Evolutionary conservation across 1,284 basidiomycete species (phyloP), one percentile per base, ranked within the genome.

Genomic region (Psilocybe mexicana): DNA sequence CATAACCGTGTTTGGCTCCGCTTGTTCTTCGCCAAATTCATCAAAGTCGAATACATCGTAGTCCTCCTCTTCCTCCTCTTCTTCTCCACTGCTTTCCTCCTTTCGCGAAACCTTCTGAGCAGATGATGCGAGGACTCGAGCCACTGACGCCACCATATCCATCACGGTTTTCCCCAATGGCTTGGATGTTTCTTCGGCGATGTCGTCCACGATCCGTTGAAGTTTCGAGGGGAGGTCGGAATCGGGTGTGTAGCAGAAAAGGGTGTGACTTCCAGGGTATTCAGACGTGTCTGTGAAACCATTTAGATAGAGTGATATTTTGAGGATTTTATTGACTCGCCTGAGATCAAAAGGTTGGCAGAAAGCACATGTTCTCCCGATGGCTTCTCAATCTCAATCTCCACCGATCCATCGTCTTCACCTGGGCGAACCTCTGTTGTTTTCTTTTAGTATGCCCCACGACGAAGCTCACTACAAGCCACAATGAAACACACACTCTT

Each of bases 361-460:
- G 71, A 62, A 25, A 80, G 63, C 26, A 79, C 62, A 43, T 71
- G 71, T 47, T 73, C 63, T 18, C 69, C 71, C 44, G 67, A 65
- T 8, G 60, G 50, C 42, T 77, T 69, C 33, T 69, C 62, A n/a
- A 86, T 70, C 8, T 65, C 63, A 35, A 84, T 71, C 53, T 83
- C 77, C 33, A 88, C 71, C 10, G 79, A 76, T 18, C 84, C 84
- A 60, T 87, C 85, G 46, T 87, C 85, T n/a, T 86, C 84, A 24
- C 84, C 84, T 25, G 74, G 48, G n/a, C 70, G 67, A 33, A 84
- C 63, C 55, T 70, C 84, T 85, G 61, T 6, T 24, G 25, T 4
- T 6, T 12, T 48, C 26, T 52, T 24, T 40, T 26, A 30, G 35
- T 48, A 18, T 18, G 18, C 18, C 18, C 18, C 18, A 18, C 18